These are phyloP conservation scores for Hagleromyces aurorensis DNA, from an alignment of 805 yeast species.

Conservation along the genomic window DNA sequence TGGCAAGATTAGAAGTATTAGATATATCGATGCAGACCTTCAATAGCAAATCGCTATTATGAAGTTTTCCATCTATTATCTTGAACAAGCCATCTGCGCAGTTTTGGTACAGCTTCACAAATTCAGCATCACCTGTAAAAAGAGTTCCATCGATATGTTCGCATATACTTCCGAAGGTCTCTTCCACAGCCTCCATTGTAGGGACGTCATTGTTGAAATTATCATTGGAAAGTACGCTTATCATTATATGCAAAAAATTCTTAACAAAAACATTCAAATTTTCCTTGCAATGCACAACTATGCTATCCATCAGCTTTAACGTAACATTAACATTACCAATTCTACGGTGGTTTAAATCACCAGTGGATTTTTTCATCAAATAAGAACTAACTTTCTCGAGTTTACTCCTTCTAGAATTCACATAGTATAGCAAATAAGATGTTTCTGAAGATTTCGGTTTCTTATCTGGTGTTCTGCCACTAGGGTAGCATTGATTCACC, in stretches of 20 bases:
- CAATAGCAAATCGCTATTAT: slow-evolving; percentile 25
- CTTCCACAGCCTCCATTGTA: slow-evolving; percentile 45
- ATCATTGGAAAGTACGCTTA: slow-evolving; percentile 35
- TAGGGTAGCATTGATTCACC: slow-evolving; percentile 87
- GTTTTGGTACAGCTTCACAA: slow-evolving; percentile 39
- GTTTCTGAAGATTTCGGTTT: slow-evolving; percentile 90
- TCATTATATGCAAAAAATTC: slow-evolving; percentile 55
- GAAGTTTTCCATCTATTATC: slow-evolving; percentile 18
- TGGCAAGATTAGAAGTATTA: slow-evolving; percentile 21
- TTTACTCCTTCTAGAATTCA: slow-evolving; percentile 81
- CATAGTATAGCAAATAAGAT: slow-evolving; percentile 80
- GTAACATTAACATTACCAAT: slow-evolving; percentile 83
- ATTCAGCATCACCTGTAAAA: slow-evolving; percentile 56
- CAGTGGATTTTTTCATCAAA: slow-evolving; percentile 49
- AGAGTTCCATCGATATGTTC: slow-evolving; percentile 50
- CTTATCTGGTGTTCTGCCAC: slow-evolving; percentile 79
- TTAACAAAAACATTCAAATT: slow-evolving; percentile 78
- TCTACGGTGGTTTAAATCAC: slow-evolving; percentile 54
- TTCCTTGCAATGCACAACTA: slow-evolving; percentile 70
- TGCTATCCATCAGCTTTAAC: slow-evolving; percentile 54
- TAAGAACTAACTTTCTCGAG: slow-evolving; percentile 77
- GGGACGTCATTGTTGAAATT: slow-evolving; percentile 48
- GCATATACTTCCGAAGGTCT: slow-evolving; percentile 43
- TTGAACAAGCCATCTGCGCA: slow-evolving; percentile 30
- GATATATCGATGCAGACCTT: slow-evolving; percentile 30